Conservation (phyloP, 768 basidiomycete species). For the Cystobasidium tubakii region DNA sequence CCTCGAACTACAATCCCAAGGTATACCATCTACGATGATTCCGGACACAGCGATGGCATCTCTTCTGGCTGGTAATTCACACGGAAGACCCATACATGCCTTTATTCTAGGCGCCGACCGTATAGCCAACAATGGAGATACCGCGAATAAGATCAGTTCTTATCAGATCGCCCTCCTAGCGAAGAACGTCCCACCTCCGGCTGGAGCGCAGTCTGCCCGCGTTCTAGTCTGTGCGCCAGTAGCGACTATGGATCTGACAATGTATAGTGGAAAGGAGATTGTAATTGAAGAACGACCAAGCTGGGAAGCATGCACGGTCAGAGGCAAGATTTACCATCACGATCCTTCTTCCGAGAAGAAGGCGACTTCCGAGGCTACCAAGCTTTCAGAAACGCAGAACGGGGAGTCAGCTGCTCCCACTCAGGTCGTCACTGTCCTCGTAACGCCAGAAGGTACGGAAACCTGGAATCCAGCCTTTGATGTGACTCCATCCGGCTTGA, state of each 20-base stretch:
- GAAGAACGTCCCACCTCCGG: conserved; percentile 55
- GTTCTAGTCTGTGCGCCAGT: conserved; percentile 91
- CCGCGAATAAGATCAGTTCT: conserved; percentile 96
- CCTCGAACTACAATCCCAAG: conserved; percentile 74
- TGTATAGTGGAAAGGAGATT: conserved; percentile 56
- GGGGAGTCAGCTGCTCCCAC: conserved; percentile 51
- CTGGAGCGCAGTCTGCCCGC: conserved; percentile 9
- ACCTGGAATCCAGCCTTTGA: conserved; percentile 92
- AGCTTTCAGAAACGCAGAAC: conserved; percentile 11
- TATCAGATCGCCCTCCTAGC: conserved; percentile 86
- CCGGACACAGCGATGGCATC: conserved; percentile 98
- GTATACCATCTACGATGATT: conserved; percentile 83
- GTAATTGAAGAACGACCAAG: conserved; percentile 88
- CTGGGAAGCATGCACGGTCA: conserved; percentile 78
- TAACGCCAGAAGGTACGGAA: conserved; percentile 44
- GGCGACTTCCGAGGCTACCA: conserved; percentile 24
- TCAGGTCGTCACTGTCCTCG: conserved; percentile 53
- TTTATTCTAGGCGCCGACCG: conserved; percentile 51
- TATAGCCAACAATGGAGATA: conserved; percentile 87
- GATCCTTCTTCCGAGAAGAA: not conserved
- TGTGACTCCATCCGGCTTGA: conserved; percentile 86
- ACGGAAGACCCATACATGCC: conserved; percentile 64
- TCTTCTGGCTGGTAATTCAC: conserved; percentile 75
- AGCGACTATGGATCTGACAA: conserved; percentile 80
- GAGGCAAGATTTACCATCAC: conserved; percentile 68